Evolutionary conservation across 257 asterid species (phyloP).

Genomic region (Catharanthus roseus): DNA sequence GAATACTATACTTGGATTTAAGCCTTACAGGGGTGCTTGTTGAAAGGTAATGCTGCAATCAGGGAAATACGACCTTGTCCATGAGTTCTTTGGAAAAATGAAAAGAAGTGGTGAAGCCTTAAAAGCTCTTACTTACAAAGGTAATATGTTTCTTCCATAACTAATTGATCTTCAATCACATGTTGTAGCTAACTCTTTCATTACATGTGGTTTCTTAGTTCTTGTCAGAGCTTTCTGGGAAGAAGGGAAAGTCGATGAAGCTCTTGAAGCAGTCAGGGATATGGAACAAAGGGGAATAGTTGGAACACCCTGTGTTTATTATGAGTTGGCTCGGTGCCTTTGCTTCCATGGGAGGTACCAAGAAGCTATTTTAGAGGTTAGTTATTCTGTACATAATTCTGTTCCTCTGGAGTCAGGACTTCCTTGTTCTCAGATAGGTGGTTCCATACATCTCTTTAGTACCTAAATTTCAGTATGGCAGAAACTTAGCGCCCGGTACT

Average conservation of each 20-base stretch:
- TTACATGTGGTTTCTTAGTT: constrained; percentile 41
- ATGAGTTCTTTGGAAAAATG: constrained; percentile 64
- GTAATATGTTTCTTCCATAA: constrained; percentile 30
- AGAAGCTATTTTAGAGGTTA: constrained; percentile 78
- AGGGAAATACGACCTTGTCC: constrained; percentile 68
- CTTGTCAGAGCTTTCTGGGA: constrained; percentile 84
- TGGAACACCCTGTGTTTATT: constrained; percentile 79
- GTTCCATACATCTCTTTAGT: not conserved
- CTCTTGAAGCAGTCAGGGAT: constrained; percentile 76
- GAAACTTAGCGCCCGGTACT: too few relatives aligned
- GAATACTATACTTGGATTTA: constrained; percentile 12
- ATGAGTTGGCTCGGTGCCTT: constrained; percentile 95
- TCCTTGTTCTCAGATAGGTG: not conserved
- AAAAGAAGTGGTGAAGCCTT: constrained; percentile 77
- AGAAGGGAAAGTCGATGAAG: constrained; percentile 82
- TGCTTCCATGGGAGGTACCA: constrained; percentile 83
- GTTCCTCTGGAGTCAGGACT: not conserved
- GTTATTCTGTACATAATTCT: constrained; percentile 8
- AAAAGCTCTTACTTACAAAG: constrained; percentile 80
- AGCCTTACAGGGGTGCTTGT: constrained; percentile 31
- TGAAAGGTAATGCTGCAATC: constrained; percentile 88
- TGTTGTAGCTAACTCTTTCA: constrained; percentile 14
- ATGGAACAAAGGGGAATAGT: constrained; percentile 87
- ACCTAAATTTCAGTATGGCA: not conserved
- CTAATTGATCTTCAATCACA: constrained; percentile 10